A percentile compares a stretch with the other conserved stretches of the same genome.
These are phyloP conservation scores for Arthrobotrys sphaeroides DNA, from an alignment of 2,329 filamentous ascomycete species.

Conservation along the genomic window DNA sequence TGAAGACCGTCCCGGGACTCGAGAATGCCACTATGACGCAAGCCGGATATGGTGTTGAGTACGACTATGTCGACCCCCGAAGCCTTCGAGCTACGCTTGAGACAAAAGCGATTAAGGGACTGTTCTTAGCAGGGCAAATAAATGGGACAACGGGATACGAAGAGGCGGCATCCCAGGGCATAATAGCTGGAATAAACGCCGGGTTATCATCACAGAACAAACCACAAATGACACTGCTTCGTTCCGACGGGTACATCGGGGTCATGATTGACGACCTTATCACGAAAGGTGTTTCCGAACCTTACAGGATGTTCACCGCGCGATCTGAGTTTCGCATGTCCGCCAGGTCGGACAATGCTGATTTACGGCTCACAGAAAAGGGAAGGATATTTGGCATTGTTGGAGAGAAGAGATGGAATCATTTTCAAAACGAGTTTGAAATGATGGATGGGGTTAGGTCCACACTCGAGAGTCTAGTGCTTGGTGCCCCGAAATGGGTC, in stretches of 20 bases:
- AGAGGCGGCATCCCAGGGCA: slow-evolving; percentile 91
- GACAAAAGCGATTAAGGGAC: slow-evolving; percentile 86
- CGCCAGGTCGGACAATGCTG: slow-evolving; percentile 91
- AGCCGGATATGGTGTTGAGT: slow-evolving; percentile 95
- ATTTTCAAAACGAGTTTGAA: slow-evolving; percentile 72
- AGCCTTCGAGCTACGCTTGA: slow-evolving; percentile 88
- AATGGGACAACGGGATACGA: slow-evolving; percentile 99
- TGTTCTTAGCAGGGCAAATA: slow-evolving; percentile 95
- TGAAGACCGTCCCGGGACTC: slow-evolving; percentile 87
- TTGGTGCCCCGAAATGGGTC: slow-evolving; percentile 74
- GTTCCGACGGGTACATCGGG: slow-evolving; percentile 93
- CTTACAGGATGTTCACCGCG: slow-evolving; percentile 98
- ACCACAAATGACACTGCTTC: slow-evolving; percentile 73
- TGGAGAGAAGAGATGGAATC: slow-evolving; percentile 77
- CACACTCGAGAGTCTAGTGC: slow-evolving; percentile 68
- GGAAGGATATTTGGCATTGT: slow-evolving; percentile 81
- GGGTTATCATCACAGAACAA: slow-evolving; percentile 78
- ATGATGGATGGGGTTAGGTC: slow-evolving; percentile 74
- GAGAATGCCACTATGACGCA: slow-evolving; percentile 92
- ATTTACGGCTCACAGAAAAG: slow-evolving; percentile 81
- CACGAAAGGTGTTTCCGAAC: slow-evolving; percentile 95
- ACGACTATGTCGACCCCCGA: slow-evolving; percentile 96
- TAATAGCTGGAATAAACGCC: slow-evolving; percentile 92
- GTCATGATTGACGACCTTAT: slow-evolving; percentile 98
- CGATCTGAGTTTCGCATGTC: slow-evolving; percentile 95